These are phyloP conservation scores for Paulownia fortunei DNA, from an alignment of 257 asterid genomes.

Conservation along the genomic window DNA sequence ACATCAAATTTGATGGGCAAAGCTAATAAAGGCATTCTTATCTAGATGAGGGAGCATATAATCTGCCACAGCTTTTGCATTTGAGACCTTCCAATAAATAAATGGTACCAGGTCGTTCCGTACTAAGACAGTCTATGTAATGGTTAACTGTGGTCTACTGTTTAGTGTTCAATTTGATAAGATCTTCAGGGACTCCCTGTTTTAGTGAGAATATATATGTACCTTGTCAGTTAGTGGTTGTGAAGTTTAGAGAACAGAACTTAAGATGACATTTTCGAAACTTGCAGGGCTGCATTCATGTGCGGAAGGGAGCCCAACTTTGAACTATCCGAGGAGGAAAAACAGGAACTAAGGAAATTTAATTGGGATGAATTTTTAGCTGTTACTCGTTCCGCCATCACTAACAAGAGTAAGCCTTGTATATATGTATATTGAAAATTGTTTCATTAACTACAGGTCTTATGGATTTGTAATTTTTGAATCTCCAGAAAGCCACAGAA, in stretches of 20 bases:
- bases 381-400: constrained; percentile 81
- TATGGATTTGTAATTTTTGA: background rate
- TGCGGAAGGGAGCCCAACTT: constrained; percentile 98
- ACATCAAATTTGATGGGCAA: background rate
- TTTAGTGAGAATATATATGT: background rate
- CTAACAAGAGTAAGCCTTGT: constrained; percentile 63
- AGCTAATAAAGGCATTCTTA: background rate
- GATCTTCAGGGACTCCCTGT: too few relatives aligned
- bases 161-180: too few relatives aligned
- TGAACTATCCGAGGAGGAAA: constrained; percentile 83
- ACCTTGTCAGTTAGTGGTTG: background rate
- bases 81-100: background rate
- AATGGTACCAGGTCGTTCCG: too few relatives aligned
- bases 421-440: background rate
- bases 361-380: constrained; percentile 88
- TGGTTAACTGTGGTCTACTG: too few relatives aligned
- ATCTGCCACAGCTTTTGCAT: background rate
- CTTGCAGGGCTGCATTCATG: constrained; percentile 93
- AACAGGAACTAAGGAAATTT: constrained; percentile 69
- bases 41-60: background rate
- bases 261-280: background rate
- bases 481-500: constrained; percentile 62
- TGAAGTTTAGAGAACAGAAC: background rate
- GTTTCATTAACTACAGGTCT: constrained; percentile 6
- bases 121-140: too few relatives aligned